These are phyloP conservation scores for Calocera cornea DNA, from an alignment of 768 basidiomycete species.

Conservation along the genomic window DNA sequence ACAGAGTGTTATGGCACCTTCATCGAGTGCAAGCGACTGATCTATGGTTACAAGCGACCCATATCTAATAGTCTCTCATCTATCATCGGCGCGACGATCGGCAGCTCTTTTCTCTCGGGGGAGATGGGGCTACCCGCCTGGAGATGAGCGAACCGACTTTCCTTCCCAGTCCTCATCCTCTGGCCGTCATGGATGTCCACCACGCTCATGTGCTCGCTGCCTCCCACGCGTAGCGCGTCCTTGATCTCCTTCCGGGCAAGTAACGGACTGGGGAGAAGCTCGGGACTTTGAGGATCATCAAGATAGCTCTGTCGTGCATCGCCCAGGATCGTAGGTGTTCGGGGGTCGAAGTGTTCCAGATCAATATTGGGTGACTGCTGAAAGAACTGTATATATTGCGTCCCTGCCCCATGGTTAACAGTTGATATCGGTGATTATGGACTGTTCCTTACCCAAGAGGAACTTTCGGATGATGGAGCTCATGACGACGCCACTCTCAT, in stretches of 20 bases:
- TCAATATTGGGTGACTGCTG: slow-evolving; percentile 26
- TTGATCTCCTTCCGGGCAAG: slow-evolving; percentile 23
- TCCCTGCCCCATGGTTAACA: slow-evolving; percentile 33
- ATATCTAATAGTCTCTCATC: slow-evolving; percentile 44
- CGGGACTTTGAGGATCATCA: slow-evolving; percentile 36
- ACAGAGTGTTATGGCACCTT: no score
- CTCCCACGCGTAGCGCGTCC: slow-evolving; percentile 41
- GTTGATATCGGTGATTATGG: not conserved
- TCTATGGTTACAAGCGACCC: no score
- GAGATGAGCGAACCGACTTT: not conserved
- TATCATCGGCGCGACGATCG: slow-evolving; percentile 46
- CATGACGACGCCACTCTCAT: slow-evolving; percentile 69
- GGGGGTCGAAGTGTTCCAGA: not conserved
- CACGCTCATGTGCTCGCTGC: slow-evolving; percentile 59
- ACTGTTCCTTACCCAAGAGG: slow-evolving; percentile 47
- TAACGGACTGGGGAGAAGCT: slow-evolving; percentile 32
- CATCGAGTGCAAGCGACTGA: no score
- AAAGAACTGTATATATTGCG: slow-evolving; percentile 59
- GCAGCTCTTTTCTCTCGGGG: slow-evolving; percentile 34
- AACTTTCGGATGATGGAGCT: slow-evolving; percentile 71
- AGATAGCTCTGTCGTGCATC: slow-evolving; percentile 38
- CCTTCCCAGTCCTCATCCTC: slow-evolving; percentile 29
- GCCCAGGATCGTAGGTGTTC: slow-evolving; percentile 10
- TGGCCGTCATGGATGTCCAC: slow-evolving; percentile 64
- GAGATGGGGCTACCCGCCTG: slow-evolving; percentile 12